Evolutionary conservation across 164 flowering plant species (phyloP), one percentile per base, ranked within the genome.

Genomic region (Vitis rupestris): DNA sequence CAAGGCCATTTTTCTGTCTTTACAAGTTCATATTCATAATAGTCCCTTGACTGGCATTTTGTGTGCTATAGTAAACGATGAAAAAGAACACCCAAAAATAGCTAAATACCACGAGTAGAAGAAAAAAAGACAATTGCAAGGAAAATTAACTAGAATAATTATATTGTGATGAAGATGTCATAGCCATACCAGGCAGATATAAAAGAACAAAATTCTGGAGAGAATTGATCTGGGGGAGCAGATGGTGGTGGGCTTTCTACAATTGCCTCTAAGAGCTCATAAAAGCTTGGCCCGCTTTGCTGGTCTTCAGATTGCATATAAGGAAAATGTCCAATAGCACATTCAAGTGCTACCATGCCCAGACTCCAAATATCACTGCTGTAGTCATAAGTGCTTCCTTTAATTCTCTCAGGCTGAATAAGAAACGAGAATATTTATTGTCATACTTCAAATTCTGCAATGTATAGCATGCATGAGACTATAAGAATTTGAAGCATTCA

Each of bases 331-430:
- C 98, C 98, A 54, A 90, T 93, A 15, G 98, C 98, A 84, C 98
- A 96, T 80, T 96, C 98, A 50, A 96, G 89, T 61, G 92, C 84
- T 37, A 92, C 98, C 86, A 96, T 50, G 47, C 98, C 99, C 84
- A 96, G 77, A 78, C 99, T 96, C 99, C 98, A 96, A n/a, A 93
- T 92, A 72, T 96, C 99, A 59, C 99, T 90, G 76, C 91, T 96
- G 57, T 85, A 90, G 70, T 89, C 95, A 65, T 96, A 96, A 50
- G 88, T 78, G 71, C 87, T 85, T 70, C 98, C 99, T 66, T 93
- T 88, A n/a, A 96, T 93, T 75, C 99, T 82, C 76, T 96, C 99
- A 30, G 99, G 97, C 98, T 93, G 74, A 37, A 37, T 60, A 77
- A 62, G 47, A 61, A 17, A 15, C 50, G 29, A 63, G 1, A 27